These are phyloP conservation scores for Pontederia paniculata DNA, from an alignment of 176 grass and related monocot genomes.

Conservation along the genomic window DNA sequence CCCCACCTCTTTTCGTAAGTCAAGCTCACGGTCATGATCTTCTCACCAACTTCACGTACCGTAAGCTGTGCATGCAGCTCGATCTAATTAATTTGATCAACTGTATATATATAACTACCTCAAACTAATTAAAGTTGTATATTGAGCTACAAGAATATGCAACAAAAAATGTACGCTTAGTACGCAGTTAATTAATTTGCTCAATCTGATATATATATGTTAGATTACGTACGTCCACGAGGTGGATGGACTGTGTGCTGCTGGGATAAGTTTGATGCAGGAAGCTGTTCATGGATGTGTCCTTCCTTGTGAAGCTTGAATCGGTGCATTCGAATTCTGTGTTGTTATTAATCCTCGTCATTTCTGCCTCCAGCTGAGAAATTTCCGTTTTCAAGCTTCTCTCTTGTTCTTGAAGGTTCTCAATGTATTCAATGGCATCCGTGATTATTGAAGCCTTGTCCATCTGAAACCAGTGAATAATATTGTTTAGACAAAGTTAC, in stretches of 20 bases:
- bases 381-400: slow-evolving; percentile 31
- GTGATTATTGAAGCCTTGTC: slow-evolving; percentile 92
- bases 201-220: no score
- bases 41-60: slow-evolving; percentile 49
- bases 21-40: slow-evolving; percentile 52
- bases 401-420: slow-evolving; percentile 70
- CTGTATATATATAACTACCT: no score
- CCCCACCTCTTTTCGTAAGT: slow-evolving; percentile 55
- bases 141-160: no score
- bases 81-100: background rate
- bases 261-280: no score
- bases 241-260: no score
- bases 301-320: background rate
- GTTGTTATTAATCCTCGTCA: background rate
- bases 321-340: background rate
- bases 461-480: slow-evolving; percentile 34
- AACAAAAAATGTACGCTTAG: no score
- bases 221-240: no score
- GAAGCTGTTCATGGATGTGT: slow-evolving; percentile 27
- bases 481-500: no score
- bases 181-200: no score
- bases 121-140: no score
- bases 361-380: slow-evolving; percentile 18
- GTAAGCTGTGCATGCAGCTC: slow-evolving; percentile 31
- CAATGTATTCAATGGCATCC: slow-evolving; percentile 87